These are phyloP conservation scores for Trichopus zeylanicus DNA, from an alignment of 116 monocot species.

Conservation along the genomic window DNA sequence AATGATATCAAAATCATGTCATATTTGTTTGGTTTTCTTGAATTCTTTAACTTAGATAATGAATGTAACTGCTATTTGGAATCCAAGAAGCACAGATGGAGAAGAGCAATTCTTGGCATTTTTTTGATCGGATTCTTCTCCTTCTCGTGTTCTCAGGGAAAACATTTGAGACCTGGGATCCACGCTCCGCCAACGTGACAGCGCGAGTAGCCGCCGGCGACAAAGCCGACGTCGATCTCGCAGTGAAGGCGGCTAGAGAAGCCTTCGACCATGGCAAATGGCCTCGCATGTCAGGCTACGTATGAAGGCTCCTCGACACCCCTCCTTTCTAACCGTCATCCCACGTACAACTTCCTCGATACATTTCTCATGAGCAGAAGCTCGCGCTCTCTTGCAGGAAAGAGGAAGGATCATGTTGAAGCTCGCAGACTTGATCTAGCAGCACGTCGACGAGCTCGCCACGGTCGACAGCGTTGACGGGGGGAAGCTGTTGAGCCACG, in stretches of 20 bases:
- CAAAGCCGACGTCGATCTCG: slow-evolving; percentile 21
- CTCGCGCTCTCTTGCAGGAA: neutral
- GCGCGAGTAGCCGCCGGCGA: slow-evolving; percentile 17
- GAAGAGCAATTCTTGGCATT: neutral
- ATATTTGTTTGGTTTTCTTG: too few species aligned
- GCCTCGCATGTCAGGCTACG: slow-evolving; percentile 30
- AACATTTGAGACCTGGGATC: slow-evolving; percentile 25
- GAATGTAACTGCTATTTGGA: too few species aligned
- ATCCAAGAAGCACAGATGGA: too few species aligned
- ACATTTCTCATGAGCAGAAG: too few species aligned
- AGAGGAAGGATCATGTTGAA: slow-evolving; percentile 12
- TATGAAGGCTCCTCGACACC: neutral
- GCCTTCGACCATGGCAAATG: slow-evolving; percentile 28
- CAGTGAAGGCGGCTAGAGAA: slow-evolving; percentile 25
- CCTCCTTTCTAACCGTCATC: too few species aligned
- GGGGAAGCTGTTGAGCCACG: neutral
- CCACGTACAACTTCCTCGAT: too few species aligned
- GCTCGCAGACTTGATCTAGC: slow-evolving; percentile 5
- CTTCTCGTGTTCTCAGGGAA: slow-evolving; percentile 6
- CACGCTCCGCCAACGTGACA: slow-evolving; percentile 16
- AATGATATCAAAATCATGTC: too few species aligned
- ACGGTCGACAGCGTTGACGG: neutral
- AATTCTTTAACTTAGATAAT: too few species aligned
- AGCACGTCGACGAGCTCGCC: slow-evolving; percentile 3
- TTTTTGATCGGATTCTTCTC: neutral